A percentile compares a stretch with the other conserved stretches of the same genome.
Conservation (phyloP, 345 rosid species). For the Salix exigua region DNA sequence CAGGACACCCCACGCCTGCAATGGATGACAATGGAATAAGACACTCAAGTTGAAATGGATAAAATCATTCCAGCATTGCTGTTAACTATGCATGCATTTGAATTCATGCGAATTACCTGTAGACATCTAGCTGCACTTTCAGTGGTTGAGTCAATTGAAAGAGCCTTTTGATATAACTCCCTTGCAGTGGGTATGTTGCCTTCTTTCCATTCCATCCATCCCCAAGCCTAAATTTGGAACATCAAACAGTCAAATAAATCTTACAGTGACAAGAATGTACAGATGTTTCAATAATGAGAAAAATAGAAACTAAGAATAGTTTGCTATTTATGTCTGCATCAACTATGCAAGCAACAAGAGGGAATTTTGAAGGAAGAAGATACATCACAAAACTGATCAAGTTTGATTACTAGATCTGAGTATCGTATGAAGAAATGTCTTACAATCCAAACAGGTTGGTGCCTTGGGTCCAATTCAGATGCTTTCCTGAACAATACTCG, state of each 20-base stretch:
- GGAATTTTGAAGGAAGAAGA: background rate
- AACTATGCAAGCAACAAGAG: background rate
- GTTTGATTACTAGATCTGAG: background rate
- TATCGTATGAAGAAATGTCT: constrained; percentile 29
- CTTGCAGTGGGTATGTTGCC: constrained; percentile 78
- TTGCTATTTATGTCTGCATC: background rate
- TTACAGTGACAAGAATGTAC: background rate
- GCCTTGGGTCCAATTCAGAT: constrained; percentile 75
- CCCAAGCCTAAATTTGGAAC: constrained; percentile 74
- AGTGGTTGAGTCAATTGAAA: constrained; percentile 61
- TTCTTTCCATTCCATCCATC: constrained; percentile 99
- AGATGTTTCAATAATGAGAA: too few relatives aligned
- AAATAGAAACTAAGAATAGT: too few relatives aligned
- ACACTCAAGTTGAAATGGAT: background rate
- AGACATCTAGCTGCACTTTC: constrained; percentile 92
- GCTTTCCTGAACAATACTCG: constrained; percentile 75
- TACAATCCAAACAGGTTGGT: constrained; percentile 97
- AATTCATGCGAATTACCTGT: constrained; percentile 45
- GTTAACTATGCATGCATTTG: background rate
- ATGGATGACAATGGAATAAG: constrained; percentile 1
- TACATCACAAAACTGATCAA: background rate
- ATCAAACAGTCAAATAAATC: constrained; percentile 11
- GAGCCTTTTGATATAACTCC: constrained; percentile 71
- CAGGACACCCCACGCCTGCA: constrained; percentile 95
- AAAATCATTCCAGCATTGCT: background rate